phyloP scores from a whole-genome alignment of 73 alveolate species.

The Uronychia setigera region DNA sequence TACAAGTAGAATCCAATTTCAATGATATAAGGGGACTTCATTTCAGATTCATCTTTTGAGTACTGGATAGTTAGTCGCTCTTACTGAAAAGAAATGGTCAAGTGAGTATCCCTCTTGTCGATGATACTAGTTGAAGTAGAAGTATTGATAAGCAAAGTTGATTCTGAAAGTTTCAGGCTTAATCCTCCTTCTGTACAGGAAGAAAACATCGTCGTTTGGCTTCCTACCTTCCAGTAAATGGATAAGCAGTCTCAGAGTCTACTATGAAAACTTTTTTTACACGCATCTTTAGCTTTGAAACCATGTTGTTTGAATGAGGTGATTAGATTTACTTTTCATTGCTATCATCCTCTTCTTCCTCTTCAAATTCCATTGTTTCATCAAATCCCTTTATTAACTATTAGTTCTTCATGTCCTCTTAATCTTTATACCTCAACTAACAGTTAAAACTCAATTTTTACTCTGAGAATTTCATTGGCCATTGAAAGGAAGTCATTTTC shows the following conservation, averaged over 20 bases:
- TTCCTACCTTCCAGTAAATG: slow-evolving; percentile 12
- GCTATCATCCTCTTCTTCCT: not conserved
- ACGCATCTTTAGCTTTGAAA: not conserved
- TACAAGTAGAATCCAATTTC: slow-evolving; percentile 14
- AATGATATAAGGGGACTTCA: slow-evolving; percentile 12
- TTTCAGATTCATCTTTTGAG: not conserved
- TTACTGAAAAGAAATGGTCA: slow-evolving; percentile 8
- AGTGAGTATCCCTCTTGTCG: not conserved
- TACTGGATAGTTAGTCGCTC: not conserved
- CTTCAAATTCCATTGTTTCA: not conserved
- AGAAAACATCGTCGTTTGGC: slow-evolving; percentile 6
- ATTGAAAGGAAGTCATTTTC: not conserved
- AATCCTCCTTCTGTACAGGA: slow-evolving; percentile 3
- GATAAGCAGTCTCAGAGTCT: not conserved
- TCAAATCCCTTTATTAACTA: not conserved
- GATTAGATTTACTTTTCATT: not conserved
- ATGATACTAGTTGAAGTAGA: slow-evolving; percentile 2
- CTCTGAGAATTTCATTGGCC: slow-evolving; percentile 5
- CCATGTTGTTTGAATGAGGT: not conserved
- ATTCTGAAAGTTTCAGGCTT: slow-evolving; percentile 15
- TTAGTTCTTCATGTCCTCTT: not conserved
- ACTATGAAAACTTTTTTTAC: not conserved
- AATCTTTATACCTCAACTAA: not conserved
- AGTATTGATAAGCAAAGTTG: slow-evolving; percentile 9
- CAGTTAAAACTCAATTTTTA: not conserved